Evolutionary conservation across 2,329 filamentous ascomycete genomes (phyloP).

Genomic region (Penicillium sp.): DNA sequence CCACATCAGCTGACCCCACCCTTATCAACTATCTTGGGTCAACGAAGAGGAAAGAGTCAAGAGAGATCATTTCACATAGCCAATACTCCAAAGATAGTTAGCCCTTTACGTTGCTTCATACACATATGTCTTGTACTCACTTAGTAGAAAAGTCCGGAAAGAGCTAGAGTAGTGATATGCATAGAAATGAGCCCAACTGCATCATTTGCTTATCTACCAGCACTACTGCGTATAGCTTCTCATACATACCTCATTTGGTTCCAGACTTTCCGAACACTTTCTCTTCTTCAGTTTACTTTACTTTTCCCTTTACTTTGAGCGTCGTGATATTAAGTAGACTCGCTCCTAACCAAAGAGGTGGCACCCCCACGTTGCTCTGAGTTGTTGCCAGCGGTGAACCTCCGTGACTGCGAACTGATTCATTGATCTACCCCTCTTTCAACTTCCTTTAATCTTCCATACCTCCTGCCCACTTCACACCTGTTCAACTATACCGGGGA

Average conservation of each 20-base stretch:
- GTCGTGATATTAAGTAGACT: neutral
- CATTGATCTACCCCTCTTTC: constrained; percentile 28
- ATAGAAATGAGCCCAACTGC: neutral
- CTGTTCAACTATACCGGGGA: neutral
- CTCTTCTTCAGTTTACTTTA: neutral
- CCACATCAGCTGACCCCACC: constrained; percentile 14
- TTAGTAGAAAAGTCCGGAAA: neutral
- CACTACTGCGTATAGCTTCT: constrained; percentile 1
- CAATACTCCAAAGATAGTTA: neutral
- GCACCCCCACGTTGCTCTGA: neutral
- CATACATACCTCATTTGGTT: constrained; percentile 12
- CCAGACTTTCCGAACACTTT: constrained; percentile 3
- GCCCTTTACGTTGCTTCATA: neutral
- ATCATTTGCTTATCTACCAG: constrained; percentile 4
- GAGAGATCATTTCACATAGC: no score
- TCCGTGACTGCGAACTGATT: constrained; percentile 20
- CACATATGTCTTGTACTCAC: neutral
- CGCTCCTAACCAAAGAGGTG: neutral
- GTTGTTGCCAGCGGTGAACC: constrained; percentile 12
- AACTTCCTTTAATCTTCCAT: constrained; percentile 12
- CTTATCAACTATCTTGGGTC: constrained; percentile 11
- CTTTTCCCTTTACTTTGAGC: neutral
- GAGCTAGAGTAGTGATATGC: neutral
- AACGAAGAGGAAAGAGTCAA: neutral
- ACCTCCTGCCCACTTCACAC: neutral